A percentile compares a stretch with the other conserved stretches of the same genome.
Conservation (phyloP, 148 eudicot genomes). For the Cornus controversa region DNA sequence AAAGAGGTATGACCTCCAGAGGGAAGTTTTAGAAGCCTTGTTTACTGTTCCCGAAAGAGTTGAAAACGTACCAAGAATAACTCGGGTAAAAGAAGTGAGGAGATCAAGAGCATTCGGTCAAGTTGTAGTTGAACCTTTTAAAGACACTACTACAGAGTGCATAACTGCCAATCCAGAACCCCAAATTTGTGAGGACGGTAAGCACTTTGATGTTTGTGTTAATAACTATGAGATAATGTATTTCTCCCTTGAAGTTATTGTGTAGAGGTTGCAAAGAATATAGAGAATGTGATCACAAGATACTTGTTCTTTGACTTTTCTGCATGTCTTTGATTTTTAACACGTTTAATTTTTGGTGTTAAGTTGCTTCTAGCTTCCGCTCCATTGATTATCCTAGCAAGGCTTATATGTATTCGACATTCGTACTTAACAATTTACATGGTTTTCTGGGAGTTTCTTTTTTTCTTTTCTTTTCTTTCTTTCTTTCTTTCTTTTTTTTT, state of each 20-base stretch:
- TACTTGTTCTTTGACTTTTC: conserved; percentile 8
- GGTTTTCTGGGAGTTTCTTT: background rate
- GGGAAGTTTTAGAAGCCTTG: conserved; percentile 57
- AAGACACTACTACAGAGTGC: conserved; percentile 32
- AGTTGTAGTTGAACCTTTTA: conserved; percentile 41
- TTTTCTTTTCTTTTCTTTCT: background rate
- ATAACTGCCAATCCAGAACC: conserved; percentile 39
- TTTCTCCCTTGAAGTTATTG: background rate
- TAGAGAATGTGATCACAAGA: background rate
- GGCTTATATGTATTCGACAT: too few relatives aligned
- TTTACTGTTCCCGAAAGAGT: conserved; percentile 52
- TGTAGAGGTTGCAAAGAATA: background rate
- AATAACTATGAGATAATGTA: background rate
- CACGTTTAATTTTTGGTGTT: too few relatives aligned
- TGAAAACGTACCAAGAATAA: conserved; percentile 35
- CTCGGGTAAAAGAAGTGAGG: conserved; percentile 13
- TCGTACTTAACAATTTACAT: too few relatives aligned
- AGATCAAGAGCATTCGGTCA: conserved; percentile 40
- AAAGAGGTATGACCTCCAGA: conserved; percentile 35
- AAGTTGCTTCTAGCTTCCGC: too few relatives aligned
- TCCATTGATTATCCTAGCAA: too few relatives aligned
- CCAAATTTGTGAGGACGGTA: conserved; percentile 40
- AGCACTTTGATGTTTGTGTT: conserved; percentile 10
- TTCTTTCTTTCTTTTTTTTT: background rate
- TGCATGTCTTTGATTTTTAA: conserved; percentile 2